These are phyloP conservation scores for Aspergillus flavus DNA, from an alignment of 2,329 filamentous ascomycete genomes.

Conservation along the genomic window DNA sequence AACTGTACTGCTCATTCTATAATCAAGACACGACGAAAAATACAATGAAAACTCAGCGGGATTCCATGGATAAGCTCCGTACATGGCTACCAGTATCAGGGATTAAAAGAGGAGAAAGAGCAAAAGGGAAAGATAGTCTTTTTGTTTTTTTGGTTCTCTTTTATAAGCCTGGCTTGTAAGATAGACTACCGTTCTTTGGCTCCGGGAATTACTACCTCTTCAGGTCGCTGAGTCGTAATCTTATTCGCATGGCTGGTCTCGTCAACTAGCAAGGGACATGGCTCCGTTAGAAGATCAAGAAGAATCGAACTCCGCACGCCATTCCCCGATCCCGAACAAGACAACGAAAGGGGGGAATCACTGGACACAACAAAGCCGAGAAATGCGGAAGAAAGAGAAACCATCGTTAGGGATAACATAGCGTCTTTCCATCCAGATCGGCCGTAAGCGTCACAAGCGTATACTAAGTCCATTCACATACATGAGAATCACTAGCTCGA, in stretches of 20 bases:
- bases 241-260: slow-evolving; percentile 31
- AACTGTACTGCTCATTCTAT: not conserved
- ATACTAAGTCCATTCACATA: slow-evolving; percentile 36
- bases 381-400: slow-evolving; percentile 15
- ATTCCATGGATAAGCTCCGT: not conserved
- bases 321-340: slow-evolving; percentile 25
- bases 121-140: not conserved
- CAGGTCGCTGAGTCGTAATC: slow-evolving; percentile 22
- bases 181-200: slow-evolving; percentile 2
- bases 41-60: not conserved
- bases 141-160: not conserved
- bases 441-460: slow-evolving; percentile 39
- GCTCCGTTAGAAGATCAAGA: slow-evolving; percentile 28
- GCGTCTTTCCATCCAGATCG: slow-evolving; percentile 35
- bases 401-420: slow-evolving; percentile 15
- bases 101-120: not conserved
- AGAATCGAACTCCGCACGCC: slow-evolving; percentile 32
- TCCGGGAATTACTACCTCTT: slow-evolving; percentile 6
- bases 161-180: slow-evolving; percentile 7
- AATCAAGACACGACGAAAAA: not conserved
- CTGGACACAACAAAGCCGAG: slow-evolving; percentile 16
- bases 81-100: not conserved
- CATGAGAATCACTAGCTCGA: slow-evolving; percentile 33
- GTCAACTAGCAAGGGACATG: slow-evolving; percentile 27
- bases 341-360: slow-evolving; percentile 22